Evolutionary conservation across 2,329 filamentous ascomycete species (phyloP), one percentile per base, ranked within the genome.

Genomic region (Dactylellina cionopaga): DNA sequence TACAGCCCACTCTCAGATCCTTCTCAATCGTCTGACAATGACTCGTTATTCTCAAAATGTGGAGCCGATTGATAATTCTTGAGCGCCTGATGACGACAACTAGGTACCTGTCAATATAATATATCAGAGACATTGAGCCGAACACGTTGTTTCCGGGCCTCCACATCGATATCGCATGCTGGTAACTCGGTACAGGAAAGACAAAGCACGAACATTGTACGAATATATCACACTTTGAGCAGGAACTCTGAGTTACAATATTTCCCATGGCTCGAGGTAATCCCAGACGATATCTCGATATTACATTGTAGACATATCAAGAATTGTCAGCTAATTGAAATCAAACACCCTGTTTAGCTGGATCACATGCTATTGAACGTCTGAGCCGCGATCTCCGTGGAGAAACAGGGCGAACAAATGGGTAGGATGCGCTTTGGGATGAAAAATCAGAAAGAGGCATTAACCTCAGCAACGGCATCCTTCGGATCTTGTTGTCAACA

Each of bases 401-500:
- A 47, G 65, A 62, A 71, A 71, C 58, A 71, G 51, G 65, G 66
- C 58, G 66, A 58, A 58, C 55, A 64, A 5, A 19, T 59, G 15
- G 46, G 59, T 47, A 56, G 43, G 35, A 59, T 71, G 66, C 66
- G 37, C 56, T 63, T 63, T 71, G 58, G 66, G 49, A 58, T 54
- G 66, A 71, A 58, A 56, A 62, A 62, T 10, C 13, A 15, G 43
- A 17, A 22, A 39, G 47, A 54, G 59, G 52, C 58, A 54, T 64
- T 43, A 59, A 71, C 7, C 27, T 39, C n/a, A 54, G n/a, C 49
- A 39, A 71, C 66, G 66, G 66, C 66, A 71, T 39, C 59, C 66
- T 63, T 71, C 66, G 66, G 66, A 71, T 71, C 66, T 71, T 64
- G 66, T 63, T 41, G 56, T 70, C 43, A 31, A 64, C 37, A 71